phyloP scores from a whole-genome alignment of 352 stramenopile species.

The Phytophthora tentaculata region DNA sequence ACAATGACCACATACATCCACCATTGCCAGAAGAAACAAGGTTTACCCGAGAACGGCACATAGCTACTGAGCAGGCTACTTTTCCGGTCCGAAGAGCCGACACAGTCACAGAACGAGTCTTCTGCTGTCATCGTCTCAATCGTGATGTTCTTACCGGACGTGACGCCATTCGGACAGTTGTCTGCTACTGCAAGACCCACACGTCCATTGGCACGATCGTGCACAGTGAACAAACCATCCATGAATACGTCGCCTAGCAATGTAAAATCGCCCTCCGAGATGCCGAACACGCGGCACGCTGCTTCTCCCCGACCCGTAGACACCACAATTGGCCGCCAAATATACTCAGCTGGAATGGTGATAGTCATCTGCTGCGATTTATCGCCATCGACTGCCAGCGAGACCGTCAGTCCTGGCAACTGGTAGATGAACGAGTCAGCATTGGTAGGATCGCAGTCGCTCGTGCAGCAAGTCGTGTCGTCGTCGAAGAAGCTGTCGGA shows the following conservation, averaged over 20 bases:
- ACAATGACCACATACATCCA: constrained; percentile 89
- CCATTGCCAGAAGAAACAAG: constrained; percentile 89
- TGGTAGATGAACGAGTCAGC: constrained; percentile 59
- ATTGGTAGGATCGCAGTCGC: constrained; percentile 74
- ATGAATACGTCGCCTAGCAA: constrained; percentile 87
- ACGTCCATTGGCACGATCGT: constrained; percentile 64
- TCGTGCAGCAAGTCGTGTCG: constrained; percentile 67
- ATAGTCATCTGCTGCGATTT: constrained; percentile 72
- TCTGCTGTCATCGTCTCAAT: constrained; percentile 44
- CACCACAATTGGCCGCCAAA: constrained; percentile 82
- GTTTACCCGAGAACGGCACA: constrained; percentile 64
- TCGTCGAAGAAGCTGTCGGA: constrained; percentile 76
- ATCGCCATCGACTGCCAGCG: constrained; percentile 57
- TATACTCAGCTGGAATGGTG: constrained; percentile 79
- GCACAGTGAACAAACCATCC: constrained; percentile 84
- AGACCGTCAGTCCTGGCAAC: constrained; percentile 68
- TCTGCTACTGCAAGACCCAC: constrained; percentile 71
- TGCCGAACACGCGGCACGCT: constrained; percentile 78
- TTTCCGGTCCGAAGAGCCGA: constrained; percentile 62
- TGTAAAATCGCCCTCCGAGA: constrained; percentile 79
- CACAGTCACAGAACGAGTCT: constrained; percentile 71
- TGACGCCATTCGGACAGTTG: constrained; percentile 77
- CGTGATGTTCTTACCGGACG: constrained; percentile 69
- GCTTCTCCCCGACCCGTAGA: constrained; percentile 44
- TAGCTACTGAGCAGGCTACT: constrained; percentile 68